Evolutionary conservation across 768 basidiomycete genomes (phyloP).

Genomic region (Tylopilus subfusipes): DNA sequence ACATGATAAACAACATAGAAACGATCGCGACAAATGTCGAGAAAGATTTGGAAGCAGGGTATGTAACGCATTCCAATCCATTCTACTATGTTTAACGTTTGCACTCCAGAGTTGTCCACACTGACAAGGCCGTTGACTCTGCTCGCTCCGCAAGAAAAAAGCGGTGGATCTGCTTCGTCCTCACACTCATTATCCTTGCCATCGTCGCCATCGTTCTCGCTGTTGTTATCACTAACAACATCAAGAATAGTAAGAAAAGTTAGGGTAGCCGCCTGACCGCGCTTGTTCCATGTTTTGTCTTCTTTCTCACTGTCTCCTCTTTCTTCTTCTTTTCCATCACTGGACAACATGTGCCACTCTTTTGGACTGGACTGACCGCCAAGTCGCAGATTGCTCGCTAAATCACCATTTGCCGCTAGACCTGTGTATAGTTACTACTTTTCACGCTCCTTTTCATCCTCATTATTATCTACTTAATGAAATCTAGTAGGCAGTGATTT

Average conservation of each 20-base stretch:
- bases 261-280: slow-evolving; percentile 1
- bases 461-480: slow-evolving; percentile 28
- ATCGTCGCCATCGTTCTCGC: slow-evolving; percentile 63
- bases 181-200: slow-evolving; percentile 61
- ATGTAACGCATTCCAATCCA: slow-evolving; percentile 21
- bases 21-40: slow-evolving; percentile 69
- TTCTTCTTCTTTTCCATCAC: not conserved
- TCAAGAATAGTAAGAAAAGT: slow-evolving; percentile 35
- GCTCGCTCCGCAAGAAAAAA: slow-evolving; percentile 90
- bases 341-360: slow-evolving; percentile 19
- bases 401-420: slow-evolving; percentile 2
- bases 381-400: slow-evolving; percentile 13
- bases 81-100: not conserved
- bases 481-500: slow-evolving; percentile 24
- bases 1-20: slow-evolving; percentile 80
- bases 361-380: slow-evolving; percentile 19
- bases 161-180: slow-evolving; percentile 95
- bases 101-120: slow-evolving; percentile 64
- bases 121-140: slow-evolving; percentile 80
- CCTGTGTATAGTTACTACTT: not conserved
- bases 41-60: slow-evolving; percentile 86
- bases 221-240: slow-evolving; percentile 49
- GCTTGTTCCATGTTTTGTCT: not conserved
- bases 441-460: slow-evolving; percentile 17
- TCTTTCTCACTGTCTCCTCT: not conserved